Evolutionary conservation across 2,329 filamentous ascomycete species (phyloP), one percentile per base, ranked within the genome.

Genomic region (Podosphaera fusca): DNA sequence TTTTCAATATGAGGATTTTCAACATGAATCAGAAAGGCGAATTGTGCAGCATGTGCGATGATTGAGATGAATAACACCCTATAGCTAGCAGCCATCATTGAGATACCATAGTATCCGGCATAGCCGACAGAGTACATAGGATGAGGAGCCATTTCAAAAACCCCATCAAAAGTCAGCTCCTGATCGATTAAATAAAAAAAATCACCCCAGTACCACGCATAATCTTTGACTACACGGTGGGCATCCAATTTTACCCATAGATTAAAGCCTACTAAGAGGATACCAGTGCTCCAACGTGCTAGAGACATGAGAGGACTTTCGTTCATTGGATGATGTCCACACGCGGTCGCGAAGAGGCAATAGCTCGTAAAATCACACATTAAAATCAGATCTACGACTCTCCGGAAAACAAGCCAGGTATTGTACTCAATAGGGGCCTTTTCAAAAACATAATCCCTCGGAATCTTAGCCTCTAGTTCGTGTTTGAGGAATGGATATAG

Each of bases 121-220:
- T 98, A 98, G 45, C 92, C 92, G 65, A 96, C 90, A 57, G 89
- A 95, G 72, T 96, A 96, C 90, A 96, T 96, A 61, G 90, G 90
- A 68, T 96, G 92, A 36, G 92, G 92, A 29, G 92, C 92, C 83
- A 98, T 94, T 72, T 98, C 92, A 68, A 96, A 98, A 61, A 98
- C 92, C 58, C 92, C 92, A 67, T 98, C 92, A 69, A 98, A 98
- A 55, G 89, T 96, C 68, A 98, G 75, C 67, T 95, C 87, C 72
- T 96, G 89, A 70, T 98, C 92, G 69, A 98, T 87, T 66, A 98
- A 82, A 71, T 88, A 98, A 75, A 96, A 98, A 72, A 96, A 96
- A 70, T 98, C 92, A 60, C 92, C 92, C 92, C 92, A 98, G 71
- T 96, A 98, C 92, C 92, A 98, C 34, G 92, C 92, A 72, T 89